Base-by-base conservation (phyloP, 2,329 filamentous ascomycete species). In the Penicillium occitanis region DNA sequence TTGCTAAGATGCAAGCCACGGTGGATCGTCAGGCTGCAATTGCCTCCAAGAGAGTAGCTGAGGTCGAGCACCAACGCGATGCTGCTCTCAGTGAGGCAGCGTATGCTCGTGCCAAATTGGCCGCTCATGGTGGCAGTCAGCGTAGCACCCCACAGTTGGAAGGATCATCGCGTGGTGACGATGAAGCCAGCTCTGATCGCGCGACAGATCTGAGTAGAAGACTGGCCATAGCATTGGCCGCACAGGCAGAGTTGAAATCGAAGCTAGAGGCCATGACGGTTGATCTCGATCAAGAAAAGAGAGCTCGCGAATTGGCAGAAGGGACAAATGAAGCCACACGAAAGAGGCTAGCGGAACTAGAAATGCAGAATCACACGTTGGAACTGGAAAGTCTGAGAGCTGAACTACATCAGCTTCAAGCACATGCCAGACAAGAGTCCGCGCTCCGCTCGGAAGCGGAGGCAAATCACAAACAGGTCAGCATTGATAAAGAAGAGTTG, bases 51-150 rank as follows among this genome's bases (percentile, higher is more conserved):
- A 88, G 94, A 68, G 93, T 99, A 68, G 93, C 94, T 1, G 93
- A 97, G 75, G 90, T 96, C 1, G 95, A 99, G 76, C 93, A 91
- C 75, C 95, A 99, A 80, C 87, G 96, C 61, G 95, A 99, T 78
- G 89, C 90, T 48, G 95, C 95, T n/a, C 89, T 99, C 63, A 91
- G 90, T 72, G 96, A 99, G 80, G 95, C 95, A 0, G 91, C 95
- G 0, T 98, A 98, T 78, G 92, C 93, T 40, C 97, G 96, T 75
- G 93, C 96, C 2, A 97, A 92, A 75, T 82, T 97, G 61, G 93
- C 93, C 35, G 93, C 93, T 7, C 90, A 93, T 69, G 88, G 88
- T 64, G 84, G 84, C n/a, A 92, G 90, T 71, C 85, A 88, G 61
- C 83, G 83, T 50, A 82, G 83, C n/a, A 85, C 84, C 6, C 83